Evolutionary conservation across 2,329 filamentous ascomycete genomes (phyloP).

Genomic region (Chlorencoelia australis): DNA sequence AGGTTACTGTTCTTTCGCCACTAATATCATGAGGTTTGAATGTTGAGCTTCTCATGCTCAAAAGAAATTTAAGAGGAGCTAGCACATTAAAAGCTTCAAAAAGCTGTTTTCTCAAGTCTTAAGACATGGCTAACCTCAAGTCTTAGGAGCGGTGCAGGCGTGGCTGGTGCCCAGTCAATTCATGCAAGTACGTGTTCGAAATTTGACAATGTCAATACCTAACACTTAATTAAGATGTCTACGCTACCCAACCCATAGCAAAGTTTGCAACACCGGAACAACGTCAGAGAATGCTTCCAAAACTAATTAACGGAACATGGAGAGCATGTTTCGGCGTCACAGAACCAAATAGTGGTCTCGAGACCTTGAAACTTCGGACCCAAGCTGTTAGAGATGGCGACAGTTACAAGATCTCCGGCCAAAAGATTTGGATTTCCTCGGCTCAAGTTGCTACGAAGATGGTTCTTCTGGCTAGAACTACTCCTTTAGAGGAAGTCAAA

Average conservation of each 20-base stretch:
- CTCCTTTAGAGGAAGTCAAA: conserved; percentile 52
- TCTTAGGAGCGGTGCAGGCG: conserved; percentile 60
- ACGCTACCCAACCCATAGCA: conserved; percentile 65
- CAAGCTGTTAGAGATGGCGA: conserved; percentile 48
- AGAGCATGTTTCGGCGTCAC: conserved; percentile 75
- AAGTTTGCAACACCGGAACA: conserved; percentile 61
- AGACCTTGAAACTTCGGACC: conserved; percentile 64
- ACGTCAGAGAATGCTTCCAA: conserved; percentile 52
- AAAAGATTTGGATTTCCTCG: conserved; percentile 86
- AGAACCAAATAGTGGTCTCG: conserved; percentile 72
- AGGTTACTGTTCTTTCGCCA: too few species aligned
- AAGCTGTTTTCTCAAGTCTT: too few species aligned
- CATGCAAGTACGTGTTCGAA: conserved; percentile 41
- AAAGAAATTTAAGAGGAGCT: too few species aligned
- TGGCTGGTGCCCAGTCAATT: conserved; percentile 57
- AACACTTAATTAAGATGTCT: conserved; percentile 38
- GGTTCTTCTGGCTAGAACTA: conserved; percentile 73
- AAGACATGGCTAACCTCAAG: conserved; percentile 55
- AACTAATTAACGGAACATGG: conserved; percentile 61
- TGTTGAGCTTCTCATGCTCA: too few species aligned
- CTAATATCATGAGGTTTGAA: too few species aligned
- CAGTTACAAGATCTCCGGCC: conserved; percentile 59
- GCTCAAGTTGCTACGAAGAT: conserved; percentile 76
- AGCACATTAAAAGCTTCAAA: too few species aligned
- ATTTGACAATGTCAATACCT: too few species aligned